Percentiles rank a stretch among this genome's conserved stretches.
Conservation (phyloP, 2,329 filamentous ascomycete species). For the Parasarocladium wereldwijsianum region DNA sequence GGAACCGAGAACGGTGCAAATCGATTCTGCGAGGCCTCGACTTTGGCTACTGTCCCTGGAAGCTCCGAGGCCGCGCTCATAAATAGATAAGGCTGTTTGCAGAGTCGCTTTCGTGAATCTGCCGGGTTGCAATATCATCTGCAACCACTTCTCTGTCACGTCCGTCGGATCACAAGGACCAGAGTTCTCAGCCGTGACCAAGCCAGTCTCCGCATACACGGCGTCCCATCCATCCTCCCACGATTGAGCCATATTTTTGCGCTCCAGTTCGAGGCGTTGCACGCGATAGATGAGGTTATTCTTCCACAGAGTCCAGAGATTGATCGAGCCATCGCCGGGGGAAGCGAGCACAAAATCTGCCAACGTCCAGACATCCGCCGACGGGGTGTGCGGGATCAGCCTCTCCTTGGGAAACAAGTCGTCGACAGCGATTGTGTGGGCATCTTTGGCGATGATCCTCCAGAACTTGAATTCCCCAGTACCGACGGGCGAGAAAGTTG, state of each 20-base stretch:
- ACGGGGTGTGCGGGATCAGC: constrained; percentile 54
- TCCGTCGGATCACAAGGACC: constrained; percentile 51
- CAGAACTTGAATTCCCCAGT: constrained; percentile 92
- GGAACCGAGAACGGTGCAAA: constrained; percentile 57
- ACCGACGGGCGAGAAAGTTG: constrained; percentile 79
- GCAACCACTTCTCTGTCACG: constrained; percentile 71
- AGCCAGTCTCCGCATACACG: constrained; percentile 45
- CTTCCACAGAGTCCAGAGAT: constrained; percentile 70
- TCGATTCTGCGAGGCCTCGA: constrained; percentile 56
- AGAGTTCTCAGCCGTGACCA: constrained; percentile 40
- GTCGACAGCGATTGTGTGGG: constrained; percentile 47
- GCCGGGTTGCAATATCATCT: constrained; percentile 69
- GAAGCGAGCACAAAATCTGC: constrained; percentile 57
- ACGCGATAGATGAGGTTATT: constrained; percentile 68
- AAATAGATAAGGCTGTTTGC: constrained; percentile 71
- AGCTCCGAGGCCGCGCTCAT: constrained; percentile 46
- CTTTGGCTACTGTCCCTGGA: constrained; percentile 24
- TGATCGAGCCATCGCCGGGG: constrained; percentile 36
- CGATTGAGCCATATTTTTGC: constrained; percentile 43
- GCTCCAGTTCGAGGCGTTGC: constrained; percentile 57
- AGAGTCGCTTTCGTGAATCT: constrained; percentile 67
- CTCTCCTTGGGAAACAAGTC: constrained; percentile 50
- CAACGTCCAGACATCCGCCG: constrained; percentile 65
- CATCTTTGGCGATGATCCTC: constrained; percentile 51
- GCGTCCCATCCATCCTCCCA: constrained; percentile 60